A percentile compares a stretch with the other conserved stretches of the same genome.
phyloP scores from a whole-genome alignment of 768 basidiomycete genomes.

The Crucibulum laeve region DNA sequence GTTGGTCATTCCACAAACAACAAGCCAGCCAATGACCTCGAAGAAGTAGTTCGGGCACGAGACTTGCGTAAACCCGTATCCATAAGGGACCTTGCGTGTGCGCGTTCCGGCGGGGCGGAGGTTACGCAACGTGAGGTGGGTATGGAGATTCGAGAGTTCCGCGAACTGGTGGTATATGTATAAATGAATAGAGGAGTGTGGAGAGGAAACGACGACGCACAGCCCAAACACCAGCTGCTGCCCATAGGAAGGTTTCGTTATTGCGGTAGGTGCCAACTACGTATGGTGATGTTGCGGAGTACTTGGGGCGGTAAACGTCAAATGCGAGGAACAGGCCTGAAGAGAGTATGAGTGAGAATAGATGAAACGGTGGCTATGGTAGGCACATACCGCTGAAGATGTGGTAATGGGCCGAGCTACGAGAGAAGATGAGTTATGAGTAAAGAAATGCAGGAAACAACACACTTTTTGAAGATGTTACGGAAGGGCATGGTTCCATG shows the following conservation, averaged over 20 bases:
- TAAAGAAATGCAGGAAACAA: neutral
- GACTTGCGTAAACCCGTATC: slow-evolving; percentile 86
- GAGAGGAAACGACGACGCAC: slow-evolving; percentile 42
- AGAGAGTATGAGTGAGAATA: slow-evolving; percentile 2
- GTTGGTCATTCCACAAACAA: slow-evolving; percentile 72
- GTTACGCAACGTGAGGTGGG: slow-evolving; percentile 77
- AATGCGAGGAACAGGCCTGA: slow-evolving; percentile 72
- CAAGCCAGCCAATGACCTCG: slow-evolving; percentile 74
- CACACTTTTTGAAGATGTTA: slow-evolving; percentile 90
- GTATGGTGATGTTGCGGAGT: slow-evolving; percentile 59
- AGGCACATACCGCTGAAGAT: slow-evolving; percentile 53
- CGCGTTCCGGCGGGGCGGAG: slow-evolving; percentile 80
- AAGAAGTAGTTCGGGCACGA: slow-evolving; percentile 95
- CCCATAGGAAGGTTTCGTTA: slow-evolving; percentile 63
- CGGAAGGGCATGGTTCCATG: slow-evolving; percentile 87
- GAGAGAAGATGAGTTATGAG: neutral
- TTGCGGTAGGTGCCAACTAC: slow-evolving; percentile 60
- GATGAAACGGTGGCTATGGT: neutral
- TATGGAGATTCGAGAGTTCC: slow-evolving; percentile 79
- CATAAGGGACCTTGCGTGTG: slow-evolving; percentile 82
- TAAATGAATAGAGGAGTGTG: neutral
- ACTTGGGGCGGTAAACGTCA: slow-evolving; percentile 79
- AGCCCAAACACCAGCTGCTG: slow-evolving; percentile 64
- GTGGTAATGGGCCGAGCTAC: slow-evolving; percentile 88
- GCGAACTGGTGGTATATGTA: slow-evolving; percentile 51